Conservation (phyloP, 441 rosid species). For the Melastoma candidum region DNA sequence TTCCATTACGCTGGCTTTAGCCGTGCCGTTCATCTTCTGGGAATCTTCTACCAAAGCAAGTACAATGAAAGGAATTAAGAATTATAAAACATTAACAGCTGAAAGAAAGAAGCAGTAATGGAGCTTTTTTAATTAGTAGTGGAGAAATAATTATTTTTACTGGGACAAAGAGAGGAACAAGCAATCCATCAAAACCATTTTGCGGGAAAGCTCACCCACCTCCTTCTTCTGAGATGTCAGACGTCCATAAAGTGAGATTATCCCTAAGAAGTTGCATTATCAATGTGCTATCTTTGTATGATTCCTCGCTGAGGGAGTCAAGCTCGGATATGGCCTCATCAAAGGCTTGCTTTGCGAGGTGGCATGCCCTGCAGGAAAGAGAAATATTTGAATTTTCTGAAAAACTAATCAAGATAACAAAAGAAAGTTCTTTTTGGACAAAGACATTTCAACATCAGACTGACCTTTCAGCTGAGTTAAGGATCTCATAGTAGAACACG, state of each 20-base stretch:
- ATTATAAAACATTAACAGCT: too few species aligned
- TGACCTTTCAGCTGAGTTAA: slow-evolving; percentile 38
- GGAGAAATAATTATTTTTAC: too few species aligned
- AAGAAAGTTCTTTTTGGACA: neutral
- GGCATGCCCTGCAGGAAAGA: slow-evolving; percentile 29
- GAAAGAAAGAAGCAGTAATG: too few species aligned
- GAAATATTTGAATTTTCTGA: neutral
- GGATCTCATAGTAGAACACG: slow-evolving; percentile 37
- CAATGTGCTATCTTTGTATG: slow-evolving; percentile 36
- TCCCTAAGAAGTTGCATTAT: slow-evolving; percentile 40
- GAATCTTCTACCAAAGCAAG: slow-evolving; percentile 19
- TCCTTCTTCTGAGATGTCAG: slow-evolving; percentile 30
- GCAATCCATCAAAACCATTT: too few species aligned
- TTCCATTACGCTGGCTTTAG: slow-evolving; percentile 15
- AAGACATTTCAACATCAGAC: neutral
- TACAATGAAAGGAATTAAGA: too few species aligned
- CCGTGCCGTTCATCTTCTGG: slow-evolving; percentile 21
- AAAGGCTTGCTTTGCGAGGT: slow-evolving; percentile 35
- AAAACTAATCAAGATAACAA: neutral
- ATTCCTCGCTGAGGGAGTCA: slow-evolving; percentile 27
- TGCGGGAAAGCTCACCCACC: slow-evolving; percentile 12
- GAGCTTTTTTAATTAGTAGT: too few species aligned
- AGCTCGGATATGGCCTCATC: slow-evolving; percentile 35
- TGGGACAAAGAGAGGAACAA: too few species aligned
- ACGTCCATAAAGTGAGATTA: slow-evolving; percentile 36